phyloP scores from a whole-genome alignment of 2,329 filamentous ascomycete genomes.

The Sarocladium oryzae region DNA sequence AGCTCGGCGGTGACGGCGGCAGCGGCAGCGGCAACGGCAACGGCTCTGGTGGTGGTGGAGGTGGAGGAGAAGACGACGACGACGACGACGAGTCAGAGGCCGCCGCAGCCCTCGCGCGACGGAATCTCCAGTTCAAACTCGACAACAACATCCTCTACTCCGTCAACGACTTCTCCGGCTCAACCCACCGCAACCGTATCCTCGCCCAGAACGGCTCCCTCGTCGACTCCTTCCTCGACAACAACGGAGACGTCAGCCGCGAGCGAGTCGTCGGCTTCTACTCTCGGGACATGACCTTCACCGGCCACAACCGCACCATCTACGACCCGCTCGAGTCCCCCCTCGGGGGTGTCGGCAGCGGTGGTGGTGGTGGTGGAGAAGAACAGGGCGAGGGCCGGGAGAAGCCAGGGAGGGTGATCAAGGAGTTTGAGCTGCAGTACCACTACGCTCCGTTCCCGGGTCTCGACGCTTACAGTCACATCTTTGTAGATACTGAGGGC shows the following conservation, averaged over 20 bases:
- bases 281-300: slow-evolving; percentile 46
- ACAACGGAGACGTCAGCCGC: slow-evolving; percentile 40
- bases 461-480: slow-evolving; percentile 36
- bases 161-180: slow-evolving; percentile 52
- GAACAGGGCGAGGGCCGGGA: not conserved
- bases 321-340: slow-evolving; percentile 35
- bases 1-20: slow-evolving; percentile 13
- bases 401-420: not conserved
- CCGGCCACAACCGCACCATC: slow-evolving; percentile 42
- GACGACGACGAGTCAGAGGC: not conserved
- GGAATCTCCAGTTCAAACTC: slow-evolving; percentile 35
- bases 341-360: slow-evolving; percentile 13
- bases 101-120: slow-evolving; percentile 14
- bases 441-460: slow-evolving; percentile 45
- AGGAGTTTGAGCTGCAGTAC: slow-evolving; percentile 45
- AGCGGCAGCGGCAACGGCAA: slow-evolving; percentile 10
- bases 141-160: slow-evolving; percentile 54
- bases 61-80: too few relatives aligned
- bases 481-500: slow-evolving; percentile 41
- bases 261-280: slow-evolving; percentile 42
- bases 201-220: slow-evolving; percentile 49
- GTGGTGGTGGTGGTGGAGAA: too few relatives aligned
- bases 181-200: slow-evolving; percentile 49
- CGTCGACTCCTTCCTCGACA: slow-evolving; percentile 47
- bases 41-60: not conserved